Conservation (phyloP, 2,329 filamentous ascomycete genomes). For the Alternaria triticina region DNA sequence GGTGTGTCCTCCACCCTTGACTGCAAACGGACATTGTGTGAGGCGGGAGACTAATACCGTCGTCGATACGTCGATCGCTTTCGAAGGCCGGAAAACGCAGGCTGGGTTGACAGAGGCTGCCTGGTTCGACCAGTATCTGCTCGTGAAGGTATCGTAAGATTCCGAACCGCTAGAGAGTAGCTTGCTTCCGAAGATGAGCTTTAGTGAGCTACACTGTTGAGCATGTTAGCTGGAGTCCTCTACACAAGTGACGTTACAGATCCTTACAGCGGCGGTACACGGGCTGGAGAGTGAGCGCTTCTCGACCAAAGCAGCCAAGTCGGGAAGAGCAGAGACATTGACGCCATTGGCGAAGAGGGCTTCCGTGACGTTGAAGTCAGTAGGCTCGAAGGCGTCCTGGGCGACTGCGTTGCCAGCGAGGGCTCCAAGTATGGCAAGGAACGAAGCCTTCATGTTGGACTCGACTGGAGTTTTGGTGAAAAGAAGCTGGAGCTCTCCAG, state of each 20-base stretch:
- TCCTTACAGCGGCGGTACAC: slow-evolving; percentile 21
- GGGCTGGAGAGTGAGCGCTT: neutral
- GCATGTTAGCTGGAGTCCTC: neutral
- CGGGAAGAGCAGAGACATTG: slow-evolving; percentile 17
- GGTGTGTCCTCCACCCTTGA: slow-evolving; percentile 53
- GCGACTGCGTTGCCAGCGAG: neutral
- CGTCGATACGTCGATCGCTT: slow-evolving; percentile 16
- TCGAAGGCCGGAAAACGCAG: slow-evolving; percentile 28
- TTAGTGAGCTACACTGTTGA: slow-evolving; percentile 8
- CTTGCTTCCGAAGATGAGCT: slow-evolving; percentile 12
- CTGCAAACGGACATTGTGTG: slow-evolving; percentile 43
- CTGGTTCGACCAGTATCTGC: slow-evolving; percentile 24
- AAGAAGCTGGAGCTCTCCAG: neutral
- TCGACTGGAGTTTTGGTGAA: neutral
- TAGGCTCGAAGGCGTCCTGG: slow-evolving; percentile 11
- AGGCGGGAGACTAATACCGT: slow-evolving; percentile 7
- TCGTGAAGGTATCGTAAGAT: slow-evolving; percentile 16
- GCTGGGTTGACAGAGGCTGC: slow-evolving; percentile 20
- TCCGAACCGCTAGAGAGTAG: slow-evolving; percentile 11
- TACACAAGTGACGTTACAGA: neutral
- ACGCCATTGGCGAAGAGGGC: slow-evolving; percentile 19
- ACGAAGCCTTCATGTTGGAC: neutral
- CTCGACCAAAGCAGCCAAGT: slow-evolving; percentile 1
- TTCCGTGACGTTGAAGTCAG: slow-evolving; percentile 16
- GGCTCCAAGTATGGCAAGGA: neutral